A percentile compares a stretch with the other conserved stretches of the same genome.
These are phyloP conservation scores for Oropetium thomaeum DNA, from an alignment of 176 grass and related monocot genomes.

Conservation along the genomic window DNA sequence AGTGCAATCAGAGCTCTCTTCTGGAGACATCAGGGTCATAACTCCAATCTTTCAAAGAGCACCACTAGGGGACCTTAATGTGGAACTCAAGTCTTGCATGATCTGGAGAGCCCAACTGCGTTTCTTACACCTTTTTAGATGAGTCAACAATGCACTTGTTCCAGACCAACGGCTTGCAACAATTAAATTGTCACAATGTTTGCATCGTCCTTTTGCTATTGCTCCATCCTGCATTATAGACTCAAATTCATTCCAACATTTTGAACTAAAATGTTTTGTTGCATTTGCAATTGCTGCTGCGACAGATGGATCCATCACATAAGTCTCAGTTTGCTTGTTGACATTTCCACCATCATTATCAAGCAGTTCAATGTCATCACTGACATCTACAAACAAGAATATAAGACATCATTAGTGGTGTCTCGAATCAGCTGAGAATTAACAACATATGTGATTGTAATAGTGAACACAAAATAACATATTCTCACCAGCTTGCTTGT, in stretches of 20 bases:
- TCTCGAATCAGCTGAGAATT: too few species aligned
- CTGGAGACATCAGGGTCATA: background rate
- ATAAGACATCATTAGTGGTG: too few species aligned
- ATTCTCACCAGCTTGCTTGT: too few species aligned
- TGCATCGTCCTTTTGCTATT: background rate
- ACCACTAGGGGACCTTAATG: slow-evolving; percentile 7
- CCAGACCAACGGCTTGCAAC: background rate
- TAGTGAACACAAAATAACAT: too few species aligned
- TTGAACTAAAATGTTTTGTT: background rate
- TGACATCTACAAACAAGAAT: too few species aligned
- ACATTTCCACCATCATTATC: background rate
- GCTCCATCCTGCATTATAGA: background rate
- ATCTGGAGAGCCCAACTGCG: background rate
- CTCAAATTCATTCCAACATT: background rate
- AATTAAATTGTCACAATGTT: background rate
- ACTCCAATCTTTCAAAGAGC: too few species aligned
- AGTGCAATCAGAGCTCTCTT: background rate
- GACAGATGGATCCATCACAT: background rate
- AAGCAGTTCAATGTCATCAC: background rate
- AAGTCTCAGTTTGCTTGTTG: background rate
- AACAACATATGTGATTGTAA: too few species aligned
- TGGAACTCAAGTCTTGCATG: background rate
- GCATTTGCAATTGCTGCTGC: background rate
- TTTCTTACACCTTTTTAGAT: slow-evolving; percentile 19
- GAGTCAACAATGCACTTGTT: background rate